phyloP scores from a whole-genome alignment of 768 basidiomycete species.

The Megacollybia marginata region DNA sequence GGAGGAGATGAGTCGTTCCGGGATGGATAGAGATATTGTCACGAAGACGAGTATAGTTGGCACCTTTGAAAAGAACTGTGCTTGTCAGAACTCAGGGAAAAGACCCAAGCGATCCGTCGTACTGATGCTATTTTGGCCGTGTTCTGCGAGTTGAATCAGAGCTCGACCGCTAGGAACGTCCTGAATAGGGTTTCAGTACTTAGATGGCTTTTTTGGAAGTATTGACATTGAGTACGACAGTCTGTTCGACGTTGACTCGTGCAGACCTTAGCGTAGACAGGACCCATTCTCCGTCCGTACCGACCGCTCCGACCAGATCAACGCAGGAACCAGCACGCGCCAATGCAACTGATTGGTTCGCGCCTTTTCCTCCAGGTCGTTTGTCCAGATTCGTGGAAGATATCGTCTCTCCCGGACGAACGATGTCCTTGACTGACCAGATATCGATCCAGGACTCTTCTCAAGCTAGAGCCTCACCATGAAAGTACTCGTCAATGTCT shows the following conservation, averaged over 20 bases:
- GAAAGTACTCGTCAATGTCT: constrained; percentile 56
- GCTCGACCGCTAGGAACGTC: constrained; percentile 52
- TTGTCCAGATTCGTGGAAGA: constrained; percentile 42
- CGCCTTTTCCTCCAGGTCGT: constrained; percentile 54
- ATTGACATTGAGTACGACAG: constrained; percentile 33
- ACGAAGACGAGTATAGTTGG: constrained; percentile 40
- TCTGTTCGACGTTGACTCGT: constrained; percentile 32
- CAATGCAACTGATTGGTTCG: constrained; percentile 56
- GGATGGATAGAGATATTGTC: constrained; percentile 20
- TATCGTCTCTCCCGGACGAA: constrained; percentile 52
- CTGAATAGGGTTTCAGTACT: neutral
- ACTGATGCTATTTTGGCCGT: constrained; percentile 62
- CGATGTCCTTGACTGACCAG: constrained; percentile 40
- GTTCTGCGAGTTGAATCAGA: constrained; percentile 49
- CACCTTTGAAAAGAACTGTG: constrained; percentile 50
- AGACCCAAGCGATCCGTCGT: constrained; percentile 9
- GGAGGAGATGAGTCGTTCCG: constrained; percentile 40
- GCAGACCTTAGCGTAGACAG: constrained; percentile 27
- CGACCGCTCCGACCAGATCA: constrained; percentile 45
- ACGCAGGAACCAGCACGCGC: constrained; percentile 42
- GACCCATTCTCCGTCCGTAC: constrained; percentile 46
- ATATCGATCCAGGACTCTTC: neutral
- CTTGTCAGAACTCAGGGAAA: neutral
- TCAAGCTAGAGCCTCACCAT: constrained; percentile 26
- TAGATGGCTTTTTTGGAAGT: neutral